Conservation (phyloP, 1,284 basidiomycete species). For the Mycosarcoma mackinlayi region DNA sequence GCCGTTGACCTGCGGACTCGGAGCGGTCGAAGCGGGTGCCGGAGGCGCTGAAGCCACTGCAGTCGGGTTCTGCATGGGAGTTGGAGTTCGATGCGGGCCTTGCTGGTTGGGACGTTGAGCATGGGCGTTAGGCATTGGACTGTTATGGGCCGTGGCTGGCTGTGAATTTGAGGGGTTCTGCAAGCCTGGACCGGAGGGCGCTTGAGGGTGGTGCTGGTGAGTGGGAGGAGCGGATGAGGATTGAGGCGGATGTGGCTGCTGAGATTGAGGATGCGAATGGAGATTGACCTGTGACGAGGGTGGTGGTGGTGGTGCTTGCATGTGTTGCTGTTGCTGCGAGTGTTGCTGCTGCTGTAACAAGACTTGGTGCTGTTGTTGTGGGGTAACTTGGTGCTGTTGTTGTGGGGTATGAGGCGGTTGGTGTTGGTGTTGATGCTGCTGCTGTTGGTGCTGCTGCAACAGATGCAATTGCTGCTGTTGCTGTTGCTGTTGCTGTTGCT, state of each 20-base stretch:
- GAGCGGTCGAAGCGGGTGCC: slow-evolving; percentile 6
- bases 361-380: slow-evolving; percentile 16
- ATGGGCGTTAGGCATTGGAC: slow-evolving; percentile 24
- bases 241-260: slow-evolving; percentile 17
- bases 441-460: slow-evolving; percentile 19
- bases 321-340: slow-evolving; percentile 17
- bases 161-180: slow-evolving; percentile 26
- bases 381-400: slow-evolving; percentile 17
- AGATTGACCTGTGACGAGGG: slow-evolving; percentile 27
- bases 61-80: slow-evolving; percentile 34
- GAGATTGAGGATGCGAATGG: slow-evolving; percentile 34
- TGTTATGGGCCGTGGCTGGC: slow-evolving; percentile 32
- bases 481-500: slow-evolving; percentile 24
- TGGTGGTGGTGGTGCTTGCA: slow-evolving; percentile 7
- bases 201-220: slow-evolving; percentile 13
- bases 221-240: slow-evolving; percentile 8
- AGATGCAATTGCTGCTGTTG: slow-evolving; percentile 29
- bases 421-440: slow-evolving; percentile 23
- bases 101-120: slow-evolving; percentile 27
- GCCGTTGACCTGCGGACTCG: slow-evolving; percentile 35
- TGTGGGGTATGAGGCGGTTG: slow-evolving; percentile 20
- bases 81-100: slow-evolving; percentile 32
- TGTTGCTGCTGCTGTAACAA: slow-evolving; percentile 16
- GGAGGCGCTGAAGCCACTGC: slow-evolving; percentile 19
- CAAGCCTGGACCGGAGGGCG: slow-evolving; percentile 3